Base-by-base conservation (phyloP, 2,329 filamentous ascomycete genomes). In the Neurospora sp. region DNA sequence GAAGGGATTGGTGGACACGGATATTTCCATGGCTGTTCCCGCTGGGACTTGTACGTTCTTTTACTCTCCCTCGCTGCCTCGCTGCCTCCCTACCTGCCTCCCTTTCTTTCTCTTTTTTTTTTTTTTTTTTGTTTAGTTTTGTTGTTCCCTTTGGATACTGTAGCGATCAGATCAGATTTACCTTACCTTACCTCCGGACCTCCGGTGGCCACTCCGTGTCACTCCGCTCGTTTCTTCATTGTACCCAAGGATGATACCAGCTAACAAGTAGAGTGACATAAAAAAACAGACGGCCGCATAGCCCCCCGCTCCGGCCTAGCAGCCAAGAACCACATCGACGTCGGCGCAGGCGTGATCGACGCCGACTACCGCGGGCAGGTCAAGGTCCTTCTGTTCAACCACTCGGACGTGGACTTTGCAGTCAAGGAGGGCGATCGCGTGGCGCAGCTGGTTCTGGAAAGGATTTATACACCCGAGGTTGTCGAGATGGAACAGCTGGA, bases 311-410 rank as follows among this genome's bases (percentile, higher is more conserved):
- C 92, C n/a, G 93, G 93, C 67, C 90, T 97, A 42, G 95, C 95
- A 2, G 86, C 90, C 72, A 99, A 99, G 84, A 89, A 98, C 83
- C 96, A 94, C 82, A 98, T 99, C 79, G 93, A 97, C 80, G 96
- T 92, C 0, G 93, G 96, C 73, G 96, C 96, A 0, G 96, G 96
- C 69, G 96, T 99, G 73, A 98, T 99, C 76, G 96, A 99, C 80
- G 94, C 95, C 40, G 96, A 99, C 81, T 99, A 99, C 84, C 88
- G 96, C 42, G 96, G 96, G 23, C 92, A 92, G 75, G 91, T 99
- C 77, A 97, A 96, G 84, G 91, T 99, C 36, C 86, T 99, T 74
- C 87, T 99, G 68, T 98, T 98, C 81, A 99, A 99, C 83, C 90
- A 97, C 80, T 87, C 86, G 68, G 93, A 97, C 68, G 82, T 82